A percentile compares a stretch with the other conserved stretches of the same genome.
phyloP scores from a whole-genome alignment of 2,329 filamentous ascomycete species.

The Sarocladiaceae sp. region DNA sequence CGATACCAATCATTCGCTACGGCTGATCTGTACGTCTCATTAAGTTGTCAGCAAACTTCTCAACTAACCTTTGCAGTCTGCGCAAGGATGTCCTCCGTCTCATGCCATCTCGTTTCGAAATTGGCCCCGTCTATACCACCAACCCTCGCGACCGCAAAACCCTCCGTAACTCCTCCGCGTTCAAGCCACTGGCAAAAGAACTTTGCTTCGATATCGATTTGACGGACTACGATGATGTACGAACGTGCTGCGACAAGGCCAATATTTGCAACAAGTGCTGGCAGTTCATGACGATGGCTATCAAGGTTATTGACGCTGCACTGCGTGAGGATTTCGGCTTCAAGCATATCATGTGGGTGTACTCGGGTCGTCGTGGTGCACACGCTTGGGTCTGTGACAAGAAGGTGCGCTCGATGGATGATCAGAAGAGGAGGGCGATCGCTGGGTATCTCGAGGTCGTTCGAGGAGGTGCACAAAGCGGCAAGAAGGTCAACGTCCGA shows the following conservation, averaged over 20 bases:
- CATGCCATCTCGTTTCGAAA: conserved; percentile 93
- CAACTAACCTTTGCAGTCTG: conserved; percentile 44
- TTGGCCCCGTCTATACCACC: conserved; percentile 91
- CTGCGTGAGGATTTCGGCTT: conserved; percentile 94
- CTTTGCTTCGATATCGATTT: conserved; percentile 99
- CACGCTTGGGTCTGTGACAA: conserved; percentile 98
- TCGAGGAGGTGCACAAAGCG: conserved; percentile 77
- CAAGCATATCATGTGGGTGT: conserved; percentile 96
- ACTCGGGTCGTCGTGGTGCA: conserved; percentile 90
- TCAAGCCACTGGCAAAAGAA: conserved; percentile 86
- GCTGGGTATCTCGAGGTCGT: conserved; percentile 86
- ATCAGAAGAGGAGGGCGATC: conserved; percentile 76
- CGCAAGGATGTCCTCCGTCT: conserved; percentile 86
- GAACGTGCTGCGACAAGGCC: conserved; percentile 89
- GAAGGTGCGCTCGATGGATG: conserved; percentile 75
- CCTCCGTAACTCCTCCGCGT: conserved; percentile 70
- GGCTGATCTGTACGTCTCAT: conserved; percentile 39
- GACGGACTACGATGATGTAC: conserved; percentile 96
- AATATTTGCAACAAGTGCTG: conserved; percentile 94
- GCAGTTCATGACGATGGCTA: conserved; percentile 96
- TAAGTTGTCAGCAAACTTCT: not conserved
- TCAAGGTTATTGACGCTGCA: conserved; percentile 84
- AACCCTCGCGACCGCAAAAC: conserved; percentile 93
- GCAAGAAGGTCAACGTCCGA: conserved; percentile 78
- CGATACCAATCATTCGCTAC: conserved; percentile 72